A percentile compares a stretch with the other conserved stretches of the same genome.
Evolutionary conservation across 208 protist genomes (phyloP).

Genomic region (Acanthamoeba culbertsoni): DNA sequence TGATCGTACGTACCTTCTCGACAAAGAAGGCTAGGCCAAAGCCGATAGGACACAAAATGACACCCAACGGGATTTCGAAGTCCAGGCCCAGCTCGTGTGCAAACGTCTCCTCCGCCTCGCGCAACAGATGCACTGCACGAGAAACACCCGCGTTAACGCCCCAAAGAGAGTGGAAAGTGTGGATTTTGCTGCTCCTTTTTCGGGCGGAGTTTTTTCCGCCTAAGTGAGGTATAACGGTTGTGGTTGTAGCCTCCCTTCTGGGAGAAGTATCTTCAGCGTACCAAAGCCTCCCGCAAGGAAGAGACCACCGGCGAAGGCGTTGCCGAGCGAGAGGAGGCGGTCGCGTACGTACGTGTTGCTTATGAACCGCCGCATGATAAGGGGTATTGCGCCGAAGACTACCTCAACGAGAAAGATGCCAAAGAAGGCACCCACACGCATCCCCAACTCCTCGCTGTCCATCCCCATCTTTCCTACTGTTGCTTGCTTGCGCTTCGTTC

Average conservation of each 20-base stretch:
- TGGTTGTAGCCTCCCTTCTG: too few species aligned
- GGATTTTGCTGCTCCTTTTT: too few species aligned
- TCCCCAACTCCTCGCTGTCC: background rate
- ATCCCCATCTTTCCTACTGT: background rate
- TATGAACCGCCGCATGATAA: conserved; percentile 13
- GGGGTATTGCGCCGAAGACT: background rate
- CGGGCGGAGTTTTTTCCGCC: too few species aligned
- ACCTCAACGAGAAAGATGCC: background rate
- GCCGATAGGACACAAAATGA: conserved; percentile 34
- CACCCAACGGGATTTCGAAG: background rate
- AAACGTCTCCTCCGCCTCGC: conserved; percentile 50
- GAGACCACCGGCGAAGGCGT: conserved; percentile 55
- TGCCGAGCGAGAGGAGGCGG: conserved; percentile 36
- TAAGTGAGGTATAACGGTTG: too few species aligned
- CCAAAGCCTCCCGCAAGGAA: conserved; percentile 47
- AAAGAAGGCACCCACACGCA: conserved; percentile 4
- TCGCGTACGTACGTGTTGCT: background rate
- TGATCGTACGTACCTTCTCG: conserved; percentile 24
- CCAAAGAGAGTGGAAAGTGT: too few species aligned
- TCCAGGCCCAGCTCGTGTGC: background rate
- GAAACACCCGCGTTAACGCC: too few species aligned
- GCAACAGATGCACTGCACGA: conserved; percentile 55
- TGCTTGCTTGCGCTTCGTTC: background rate
- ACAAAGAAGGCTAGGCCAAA: conserved; percentile 53
- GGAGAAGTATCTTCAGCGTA: too few species aligned